phyloP scores from a whole-genome alignment of 2,329 filamentous ascomycete species.

The Zalaria sp. region DNA sequence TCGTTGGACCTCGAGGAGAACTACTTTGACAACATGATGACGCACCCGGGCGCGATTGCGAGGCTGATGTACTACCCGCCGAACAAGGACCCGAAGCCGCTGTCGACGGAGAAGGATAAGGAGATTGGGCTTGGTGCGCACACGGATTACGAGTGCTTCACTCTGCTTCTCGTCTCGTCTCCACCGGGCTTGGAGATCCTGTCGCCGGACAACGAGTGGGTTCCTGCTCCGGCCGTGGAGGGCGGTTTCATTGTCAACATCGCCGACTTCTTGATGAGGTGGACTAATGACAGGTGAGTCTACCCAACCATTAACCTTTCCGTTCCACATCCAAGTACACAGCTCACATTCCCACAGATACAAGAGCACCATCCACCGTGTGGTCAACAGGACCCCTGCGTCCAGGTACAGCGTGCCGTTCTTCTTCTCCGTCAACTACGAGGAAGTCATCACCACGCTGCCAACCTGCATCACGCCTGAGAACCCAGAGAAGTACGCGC shows the following conservation, averaged over 20 bases:
- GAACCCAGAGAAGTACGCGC: conserved; percentile 2
- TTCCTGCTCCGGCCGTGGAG: conserved; percentile 26
- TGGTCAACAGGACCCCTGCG: conserved; percentile 36
- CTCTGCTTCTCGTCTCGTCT: conserved; percentile 28
- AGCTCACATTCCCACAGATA: conserved; percentile 18
- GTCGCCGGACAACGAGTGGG: conserved; percentile 25
- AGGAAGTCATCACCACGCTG: conserved; percentile 2
- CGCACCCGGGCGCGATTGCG: conserved; percentile 22
- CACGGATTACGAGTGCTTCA: conserved; percentile 34
- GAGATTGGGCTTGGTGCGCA: conserved; percentile 23
- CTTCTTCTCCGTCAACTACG: conserved; percentile 22
- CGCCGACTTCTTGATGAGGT: conserved; percentile 20
- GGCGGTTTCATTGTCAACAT: conserved; percentile 36
- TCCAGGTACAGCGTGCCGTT: conserved; percentile 43
- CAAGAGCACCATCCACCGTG: conserved; percentile 40
- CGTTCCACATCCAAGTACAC: no score
- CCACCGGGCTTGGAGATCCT: conserved; percentile 26
- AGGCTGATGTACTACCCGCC: conserved; percentile 29
- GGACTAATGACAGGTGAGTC: conserved; percentile 30
- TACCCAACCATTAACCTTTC: no score
- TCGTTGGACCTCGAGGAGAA: conserved; percentile 26
- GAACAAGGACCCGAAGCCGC: conserved; percentile 4
- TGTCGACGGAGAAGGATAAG: conserved; percentile 13
- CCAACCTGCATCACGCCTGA: conserved; percentile 4
- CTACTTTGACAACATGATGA: conserved; percentile 22